These are phyloP conservation scores for Trichoderma afroharzianum DNA, from an alignment of 2,329 filamentous ascomycete genomes.

Conservation along the genomic window DNA sequence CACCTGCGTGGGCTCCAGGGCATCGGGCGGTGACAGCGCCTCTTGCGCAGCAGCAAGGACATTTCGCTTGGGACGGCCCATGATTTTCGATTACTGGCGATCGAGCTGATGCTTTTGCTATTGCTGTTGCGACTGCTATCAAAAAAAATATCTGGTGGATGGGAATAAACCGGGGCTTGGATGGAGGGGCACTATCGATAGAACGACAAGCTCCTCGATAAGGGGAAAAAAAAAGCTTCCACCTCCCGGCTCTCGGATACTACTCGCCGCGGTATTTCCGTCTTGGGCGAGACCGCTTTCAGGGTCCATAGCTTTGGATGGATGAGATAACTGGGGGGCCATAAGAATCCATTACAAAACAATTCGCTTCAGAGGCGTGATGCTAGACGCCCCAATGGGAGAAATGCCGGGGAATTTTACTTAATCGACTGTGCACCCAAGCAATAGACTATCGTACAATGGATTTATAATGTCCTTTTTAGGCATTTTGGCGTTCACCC, in stretches of 20 bases:
- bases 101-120: too few relatives aligned
- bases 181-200: constrained; percentile 17
- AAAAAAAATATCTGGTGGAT: not conserved
- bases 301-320: not conserved
- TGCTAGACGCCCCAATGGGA: constrained; percentile 8
- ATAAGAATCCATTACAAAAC: not conserved
- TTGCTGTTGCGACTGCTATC: too few relatives aligned
- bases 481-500: not conserved
- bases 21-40: constrained; percentile 55
- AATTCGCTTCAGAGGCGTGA: not conserved
- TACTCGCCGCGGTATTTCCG: constrained; percentile 11
- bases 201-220: not conserved
- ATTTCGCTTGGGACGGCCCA: constrained; percentile 60
- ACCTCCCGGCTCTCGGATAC: not conserved
- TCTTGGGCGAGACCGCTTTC: constrained; percentile 9
- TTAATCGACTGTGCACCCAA: not conserved
- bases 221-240: not conserved
- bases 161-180: not conserved
- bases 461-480: not conserved
- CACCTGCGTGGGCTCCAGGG: constrained; percentile 58
- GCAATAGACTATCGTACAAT: not conserved
- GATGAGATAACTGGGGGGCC: not conserved
- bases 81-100: constrained; percentile 17
- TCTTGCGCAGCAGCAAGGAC: constrained; percentile 75
- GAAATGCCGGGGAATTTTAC: not conserved